Percentiles rank a stretch among this genome's conserved stretches.
phyloP scores from a whole-genome alignment of 2,329 filamentous ascomycete species.

The Clathrospora elynae region DNA sequence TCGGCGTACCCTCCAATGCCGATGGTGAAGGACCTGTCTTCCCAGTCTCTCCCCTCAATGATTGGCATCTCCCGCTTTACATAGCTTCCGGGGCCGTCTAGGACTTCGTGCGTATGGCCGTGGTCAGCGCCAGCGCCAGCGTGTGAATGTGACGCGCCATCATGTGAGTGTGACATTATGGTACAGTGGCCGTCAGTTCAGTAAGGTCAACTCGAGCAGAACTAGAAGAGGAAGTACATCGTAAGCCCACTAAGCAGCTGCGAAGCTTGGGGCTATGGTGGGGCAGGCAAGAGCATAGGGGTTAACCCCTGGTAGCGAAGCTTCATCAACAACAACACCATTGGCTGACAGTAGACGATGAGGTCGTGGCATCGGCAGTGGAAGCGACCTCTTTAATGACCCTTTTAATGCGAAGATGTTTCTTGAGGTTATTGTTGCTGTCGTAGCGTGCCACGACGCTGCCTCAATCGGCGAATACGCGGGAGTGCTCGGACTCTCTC shows the following conservation, averaged over 20 bases:
- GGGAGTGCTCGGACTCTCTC: slow-evolving; percentile 13
- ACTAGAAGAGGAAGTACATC: slow-evolving; percentile 1
- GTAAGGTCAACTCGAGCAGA: too few relatives aligned
- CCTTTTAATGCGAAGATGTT: slow-evolving; percentile 14
- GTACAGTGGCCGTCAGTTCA: not conserved
- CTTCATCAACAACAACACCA: slow-evolving; percentile 8
- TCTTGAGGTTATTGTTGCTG: slow-evolving; percentile 19
- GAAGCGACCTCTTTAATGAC: slow-evolving; percentile 6
- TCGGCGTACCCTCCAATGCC: slow-evolving; percentile 89
- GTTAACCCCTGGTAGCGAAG: slow-evolving; percentile 13
- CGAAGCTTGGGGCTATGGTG: slow-evolving; percentile 24
- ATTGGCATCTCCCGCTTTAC: slow-evolving; percentile 91
- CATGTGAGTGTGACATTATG: slow-evolving; percentile 44
- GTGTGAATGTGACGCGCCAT: slow-evolving; percentile 56
- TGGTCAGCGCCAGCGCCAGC: slow-evolving; percentile 66
- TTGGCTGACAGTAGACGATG: slow-evolving; percentile 6
- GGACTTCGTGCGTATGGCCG: slow-evolving; percentile 94
- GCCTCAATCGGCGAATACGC: slow-evolving; percentile 5
- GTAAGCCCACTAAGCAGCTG: slow-evolving; percentile 2
- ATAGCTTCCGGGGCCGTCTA: slow-evolving; percentile 90
- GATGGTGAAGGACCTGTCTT: slow-evolving; percentile 87
- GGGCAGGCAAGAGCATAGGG: slow-evolving; percentile 30
- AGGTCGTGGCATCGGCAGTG: slow-evolving; percentile 7
- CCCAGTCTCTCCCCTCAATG: slow-evolving; percentile 84
- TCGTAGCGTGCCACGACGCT: slow-evolving; percentile 20